Conservation (phyloP, 768 basidiomycete species). For the Lentinula sp. region DNA sequence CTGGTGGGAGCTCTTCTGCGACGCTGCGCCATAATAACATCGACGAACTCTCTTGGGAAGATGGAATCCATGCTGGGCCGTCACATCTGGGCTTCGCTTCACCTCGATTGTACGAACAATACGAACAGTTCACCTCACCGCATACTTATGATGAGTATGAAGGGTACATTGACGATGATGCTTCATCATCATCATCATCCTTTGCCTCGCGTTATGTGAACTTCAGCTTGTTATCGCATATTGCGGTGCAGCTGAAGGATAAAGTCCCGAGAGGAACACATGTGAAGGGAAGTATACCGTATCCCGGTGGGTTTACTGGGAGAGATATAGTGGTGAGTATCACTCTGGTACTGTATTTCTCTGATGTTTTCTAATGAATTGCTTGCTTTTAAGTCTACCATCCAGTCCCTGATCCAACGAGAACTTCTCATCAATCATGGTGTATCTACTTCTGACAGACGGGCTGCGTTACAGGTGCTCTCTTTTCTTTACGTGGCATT, state of each 20-base stretch:
- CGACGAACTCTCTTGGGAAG: too few relatives aligned
- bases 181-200: neutral
- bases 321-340: slow-evolving; percentile 84
- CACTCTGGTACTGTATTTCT: neutral
- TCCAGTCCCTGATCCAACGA: slow-evolving; percentile 81
- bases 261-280: slow-evolving; percentile 84
- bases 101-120: too few relatives aligned
- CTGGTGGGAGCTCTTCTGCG: too few relatives aligned
- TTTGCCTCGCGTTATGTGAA: slow-evolving; percentile 56
- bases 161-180: too few relatives aligned
- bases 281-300: slow-evolving; percentile 90
- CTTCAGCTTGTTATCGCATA: slow-evolving; percentile 79
- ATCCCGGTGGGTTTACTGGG: slow-evolving; percentile 88
- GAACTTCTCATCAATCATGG: slow-evolving; percentile 75
- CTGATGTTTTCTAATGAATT: neutral
- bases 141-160: too few relatives aligned
- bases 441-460: slow-evolving; percentile 69
- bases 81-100: too few relatives aligned
- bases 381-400: slow-evolving; percentile 56
- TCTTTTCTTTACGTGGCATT: slow-evolving; percentile 83
- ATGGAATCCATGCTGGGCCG: too few relatives aligned
- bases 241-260: slow-evolving; percentile 85
- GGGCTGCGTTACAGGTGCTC: slow-evolving; percentile 71
- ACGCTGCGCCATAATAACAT: too few relatives aligned
- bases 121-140: too few relatives aligned